Conservation (phyloP, 345 rosid species). For the Ailanthus altissimus region DNA sequence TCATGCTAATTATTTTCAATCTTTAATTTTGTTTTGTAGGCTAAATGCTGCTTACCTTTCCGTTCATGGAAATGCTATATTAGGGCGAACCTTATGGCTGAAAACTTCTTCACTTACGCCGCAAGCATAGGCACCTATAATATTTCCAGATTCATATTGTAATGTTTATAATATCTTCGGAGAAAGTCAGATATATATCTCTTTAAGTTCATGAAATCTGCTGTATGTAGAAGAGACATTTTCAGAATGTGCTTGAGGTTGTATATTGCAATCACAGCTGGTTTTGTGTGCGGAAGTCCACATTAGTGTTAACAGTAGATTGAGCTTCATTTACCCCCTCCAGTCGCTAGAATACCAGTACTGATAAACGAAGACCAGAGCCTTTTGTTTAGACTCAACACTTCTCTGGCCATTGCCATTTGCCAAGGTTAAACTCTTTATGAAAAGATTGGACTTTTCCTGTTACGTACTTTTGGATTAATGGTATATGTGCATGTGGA, state of each 20-base stretch:
- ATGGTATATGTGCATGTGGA: background rate
- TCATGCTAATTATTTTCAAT: slow-evolving; percentile 16
- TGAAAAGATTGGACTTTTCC: background rate
- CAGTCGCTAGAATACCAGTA: background rate
- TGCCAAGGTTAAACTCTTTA: background rate
- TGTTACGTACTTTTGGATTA: background rate
- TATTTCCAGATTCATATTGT: background rate
- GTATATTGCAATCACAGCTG: background rate
- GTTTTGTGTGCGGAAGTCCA: background rate
- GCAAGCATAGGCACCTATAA: slow-evolving; percentile 31
- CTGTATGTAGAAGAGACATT: background rate
- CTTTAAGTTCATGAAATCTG: background rate
- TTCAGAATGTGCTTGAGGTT: background rate
- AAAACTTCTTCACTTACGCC: slow-evolving; percentile 57
- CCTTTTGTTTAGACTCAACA: background rate
- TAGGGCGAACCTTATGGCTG: slow-evolving; percentile 75
- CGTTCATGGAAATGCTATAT: slow-evolving; percentile 68
- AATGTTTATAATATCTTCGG: background rate
- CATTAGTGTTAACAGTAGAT: background rate
- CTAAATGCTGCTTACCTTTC: slow-evolving; percentile 78
- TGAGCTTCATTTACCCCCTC: background rate
- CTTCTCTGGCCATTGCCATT: background rate
- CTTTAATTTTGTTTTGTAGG: slow-evolving; percentile 45
- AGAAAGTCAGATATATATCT: background rate
- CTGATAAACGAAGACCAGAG: background rate